Evolutionary conservation across 2,329 filamentous ascomycete species (phyloP), one percentile per base, ranked within the genome.

Genomic region (Colletotrichum limetticola): DNA sequence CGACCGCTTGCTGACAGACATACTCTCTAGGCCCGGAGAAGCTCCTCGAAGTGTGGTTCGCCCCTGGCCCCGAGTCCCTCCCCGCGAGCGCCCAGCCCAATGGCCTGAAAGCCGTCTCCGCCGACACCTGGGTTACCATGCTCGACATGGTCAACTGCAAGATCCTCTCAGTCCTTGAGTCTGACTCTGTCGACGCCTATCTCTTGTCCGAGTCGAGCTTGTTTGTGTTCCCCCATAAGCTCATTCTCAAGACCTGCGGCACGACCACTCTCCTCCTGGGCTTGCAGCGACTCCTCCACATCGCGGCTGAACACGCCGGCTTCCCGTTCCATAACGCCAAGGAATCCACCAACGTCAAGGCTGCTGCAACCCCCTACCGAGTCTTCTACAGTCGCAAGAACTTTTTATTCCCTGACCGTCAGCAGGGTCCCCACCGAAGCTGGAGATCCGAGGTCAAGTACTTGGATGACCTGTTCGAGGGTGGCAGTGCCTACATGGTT

Each of bases 301-400:
- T 98, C 79, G 97, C 97, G 35, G 94, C 95, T 60, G 85, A 92
- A 62, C 89, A 96, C 76, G 96, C 94, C 61, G 95, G 96, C n/a
- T 98, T 98, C 78, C 93, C 95, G 7, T 93, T 94, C 79, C 89
- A 93, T 78, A 93, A 93, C 74, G 91, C 92, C 64, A 86, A 89
- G 72, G 88, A 91, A 22, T 84, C 90, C 49, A 87, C 91, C 49
- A 91, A 94, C 22, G 90, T 95, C 71, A 88, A 90, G 22, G 91
- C 93, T 57, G 93, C 94, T 26, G 95, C 97, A 35, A 95, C 93
- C 46, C 96, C 97, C 0, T 97, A 98, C 85, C 93, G 97, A 66
- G 95, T 99, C 74, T 99, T 99, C 83, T 99, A 99, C 86, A 98
- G 96, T 80, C 93, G 97, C 82, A 99, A 99, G 91, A 98, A 98